Evolutionary conservation across 2,329 filamentous ascomycete species (phyloP).

Genomic region (Epichloe sylvatica): DNA sequence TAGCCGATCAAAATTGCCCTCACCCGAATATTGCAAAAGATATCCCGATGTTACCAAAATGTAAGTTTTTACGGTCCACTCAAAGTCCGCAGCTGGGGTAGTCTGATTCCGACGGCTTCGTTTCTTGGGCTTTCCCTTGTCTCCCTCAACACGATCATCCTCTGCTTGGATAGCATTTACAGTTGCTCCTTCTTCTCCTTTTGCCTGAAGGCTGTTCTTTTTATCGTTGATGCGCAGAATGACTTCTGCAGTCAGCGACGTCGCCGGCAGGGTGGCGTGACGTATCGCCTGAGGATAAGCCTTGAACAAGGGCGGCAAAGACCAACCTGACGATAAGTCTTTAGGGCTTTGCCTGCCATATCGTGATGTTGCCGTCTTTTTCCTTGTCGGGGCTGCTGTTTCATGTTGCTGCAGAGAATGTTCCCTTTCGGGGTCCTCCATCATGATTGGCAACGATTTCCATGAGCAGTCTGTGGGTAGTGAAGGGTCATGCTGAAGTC

Average conservation of each 20-base stretch:
- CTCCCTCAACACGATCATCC: slow-evolving; percentile 6
- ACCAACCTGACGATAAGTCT: slow-evolving; percentile 36
- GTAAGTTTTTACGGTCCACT: slow-evolving; percentile 64
- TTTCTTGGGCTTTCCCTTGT: slow-evolving; percentile 28
- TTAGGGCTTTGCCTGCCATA: slow-evolving; percentile 10
- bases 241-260: slow-evolving; percentile 52
- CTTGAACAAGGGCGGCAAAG: slow-evolving; percentile 67
- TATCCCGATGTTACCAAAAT: slow-evolving; percentile 58
- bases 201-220: slow-evolving; percentile 17
- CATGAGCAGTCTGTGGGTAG: slow-evolving; percentile 20
- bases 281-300: slow-evolving; percentile 75
- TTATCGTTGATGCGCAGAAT: slow-evolving; percentile 49
- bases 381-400: slow-evolving; percentile 6
- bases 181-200: slow-evolving; percentile 7
- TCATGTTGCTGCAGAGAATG: slow-evolving; percentile 5
- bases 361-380: slow-evolving; percentile 7
- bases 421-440: slow-evolving; percentile 6
- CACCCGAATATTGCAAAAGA: slow-evolving; percentile 58
- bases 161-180: not conserved
- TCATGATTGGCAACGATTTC: slow-evolving; percentile 18
- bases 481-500: slow-evolving; percentile 9
- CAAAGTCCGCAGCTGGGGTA: slow-evolving; percentile 31
- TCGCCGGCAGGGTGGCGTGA: slow-evolving; percentile 55
- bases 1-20: slow-evolving; percentile 54
- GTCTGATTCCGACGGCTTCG: slow-evolving; percentile 32